phyloP scores from a whole-genome alignment of 176 grass and related monocot genomes.

The Triticum turgidum region DNA sequence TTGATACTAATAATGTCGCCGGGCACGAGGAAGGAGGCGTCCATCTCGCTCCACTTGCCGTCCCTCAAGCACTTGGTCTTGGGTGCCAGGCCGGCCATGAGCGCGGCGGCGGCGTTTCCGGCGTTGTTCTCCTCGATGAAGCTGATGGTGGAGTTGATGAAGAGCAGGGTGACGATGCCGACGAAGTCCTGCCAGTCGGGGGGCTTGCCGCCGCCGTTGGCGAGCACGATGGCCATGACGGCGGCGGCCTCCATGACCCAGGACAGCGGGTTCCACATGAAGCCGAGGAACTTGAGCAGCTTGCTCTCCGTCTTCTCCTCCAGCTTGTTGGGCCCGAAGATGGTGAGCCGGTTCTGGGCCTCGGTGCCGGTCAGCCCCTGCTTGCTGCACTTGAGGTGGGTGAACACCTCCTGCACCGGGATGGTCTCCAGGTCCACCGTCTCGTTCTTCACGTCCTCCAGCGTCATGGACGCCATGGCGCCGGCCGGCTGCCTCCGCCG shows the following conservation, averaged over 20 bases:
- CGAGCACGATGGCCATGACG: conserved; percentile 85
- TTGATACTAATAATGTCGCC: conserved; percentile 88
- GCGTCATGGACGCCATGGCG: conserved; percentile 68
- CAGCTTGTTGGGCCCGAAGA: conserved; percentile 89
- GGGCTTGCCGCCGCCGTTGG: conserved; percentile 81
- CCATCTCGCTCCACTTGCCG: conserved; percentile 77
- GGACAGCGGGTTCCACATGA: conserved; percentile 98
- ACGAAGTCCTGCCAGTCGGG: conserved; percentile 96
- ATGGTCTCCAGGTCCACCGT: conserved; percentile 87
- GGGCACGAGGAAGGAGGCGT: conserved; percentile 73
- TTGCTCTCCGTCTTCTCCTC: conserved; percentile 95
- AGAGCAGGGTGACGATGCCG: conserved; percentile 76
- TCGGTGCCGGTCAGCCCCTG: conserved; percentile 53
- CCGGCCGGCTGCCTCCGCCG: background rate
- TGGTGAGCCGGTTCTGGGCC: conserved; percentile 64
- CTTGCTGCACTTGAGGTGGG: conserved; percentile 77
- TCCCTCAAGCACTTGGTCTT: conserved; percentile 88
- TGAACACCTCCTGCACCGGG: conserved; percentile 77
- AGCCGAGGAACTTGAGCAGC: conserved; percentile 90
- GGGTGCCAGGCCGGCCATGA: conserved; percentile 88
- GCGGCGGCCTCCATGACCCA: conserved; percentile 96
- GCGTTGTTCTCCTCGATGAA: conserved; percentile 99
- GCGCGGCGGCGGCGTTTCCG: conserved; percentile 75
- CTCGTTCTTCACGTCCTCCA: conserved; percentile 79
- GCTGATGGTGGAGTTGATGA: conserved; percentile 97